Evolutionary conservation across 805 yeast species (phyloP), one percentile per base, ranked within the genome.

Genomic region (Torulaspora microellipsoides): DNA sequence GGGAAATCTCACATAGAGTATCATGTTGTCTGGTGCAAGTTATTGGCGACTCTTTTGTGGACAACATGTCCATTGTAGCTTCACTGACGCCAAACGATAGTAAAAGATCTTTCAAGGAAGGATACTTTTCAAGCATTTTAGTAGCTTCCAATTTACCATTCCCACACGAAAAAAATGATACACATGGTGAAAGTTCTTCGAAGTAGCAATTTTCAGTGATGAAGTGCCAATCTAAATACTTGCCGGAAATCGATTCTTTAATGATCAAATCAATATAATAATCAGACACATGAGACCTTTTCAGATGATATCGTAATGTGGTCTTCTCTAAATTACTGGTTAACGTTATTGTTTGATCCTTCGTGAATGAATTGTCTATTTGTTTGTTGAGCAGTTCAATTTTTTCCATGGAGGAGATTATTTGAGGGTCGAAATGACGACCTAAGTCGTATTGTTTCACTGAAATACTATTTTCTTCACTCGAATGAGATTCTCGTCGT

Each of bases 201-300:
- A 39, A 48, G 17, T 38, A 31, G 12, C 47, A 29, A 29, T 55
- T 39, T 11, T 45, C 39, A 4, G 43, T 47, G 20, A 61, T 49
- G 34, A 59, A 58, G 46, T 52, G 53, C 64, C 64, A 61, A 42
- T 61, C 65, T 28, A 46, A 41, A 46, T 45, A 57, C 34, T 49
- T 52, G 12, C 45, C 45, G 10, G 61, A 52, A 11, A 54, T 45
- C 3, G 43, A 42, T 36, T 60, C 62, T 25, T 40, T 40, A 5
- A 43, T 15, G 25, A 59, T 37, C 32, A 51, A n/a, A 31, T 58
- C 57, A 9, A 56, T 28, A 20, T 56, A 45, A 7, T 37, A 43
- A 15, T 46, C 31, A n/a, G 47, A 45, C 1, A 47, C 47, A 2
- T 38, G 27, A 4, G 31, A 30, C 8, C 32, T 36, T 30, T 44